Base-by-base conservation (phyloP, 768 basidiomycete species). In the Tulasnella sp. region DNA sequence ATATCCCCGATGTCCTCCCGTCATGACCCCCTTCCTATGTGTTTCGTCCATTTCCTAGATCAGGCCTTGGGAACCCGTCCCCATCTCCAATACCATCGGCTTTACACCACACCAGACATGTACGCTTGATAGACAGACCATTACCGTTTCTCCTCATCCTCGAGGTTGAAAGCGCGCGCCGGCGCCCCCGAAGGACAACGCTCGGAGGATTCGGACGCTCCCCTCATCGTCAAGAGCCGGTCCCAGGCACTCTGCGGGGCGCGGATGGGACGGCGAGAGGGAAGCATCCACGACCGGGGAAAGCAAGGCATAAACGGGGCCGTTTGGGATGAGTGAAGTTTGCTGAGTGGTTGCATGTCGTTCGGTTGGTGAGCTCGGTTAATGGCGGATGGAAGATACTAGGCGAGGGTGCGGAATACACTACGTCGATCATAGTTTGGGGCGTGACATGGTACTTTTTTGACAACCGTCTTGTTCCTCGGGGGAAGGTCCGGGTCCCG, bases 101-200 rank as follows among this genome's bases (percentile, higher is more conserved):
- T 46, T 46, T 46, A 16, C 44, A 37, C 64, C 64, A 31, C 64
- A 69, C 64, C 34, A 14, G 64, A 69, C 64, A 69, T 69, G 64
- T 31, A 34, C 64, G 64, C 34, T 46, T 1, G 64, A 34, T 31
- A 31, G 64, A 69, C 28, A 69, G 64, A 69, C 64, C 64, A 16
- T 69, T 69, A 69, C 64, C 64, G 16, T 69, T 69, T 69, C 64
- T 69, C 64, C 64, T 37, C 64, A 31, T 37, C 34, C 64, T 69
- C 64, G 64, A 69, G 64, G 64, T 69, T 69, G 64, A 69, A 69
- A 69, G 31, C 64, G 64, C 64, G n/a, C 64, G 64, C 64, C 64
- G 64, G 37, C 64, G 64, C 31, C 64, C 64, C 64, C 64, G 31
- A 69, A 69, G 64, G 64, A 69, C 64, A 69, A 69, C 64, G 8